Evolutionary conservation across 1,139 yeast genomes (phyloP), one percentile per base, ranked within the genome.

Genomic region (Suhomyces bribrorum): DNA sequence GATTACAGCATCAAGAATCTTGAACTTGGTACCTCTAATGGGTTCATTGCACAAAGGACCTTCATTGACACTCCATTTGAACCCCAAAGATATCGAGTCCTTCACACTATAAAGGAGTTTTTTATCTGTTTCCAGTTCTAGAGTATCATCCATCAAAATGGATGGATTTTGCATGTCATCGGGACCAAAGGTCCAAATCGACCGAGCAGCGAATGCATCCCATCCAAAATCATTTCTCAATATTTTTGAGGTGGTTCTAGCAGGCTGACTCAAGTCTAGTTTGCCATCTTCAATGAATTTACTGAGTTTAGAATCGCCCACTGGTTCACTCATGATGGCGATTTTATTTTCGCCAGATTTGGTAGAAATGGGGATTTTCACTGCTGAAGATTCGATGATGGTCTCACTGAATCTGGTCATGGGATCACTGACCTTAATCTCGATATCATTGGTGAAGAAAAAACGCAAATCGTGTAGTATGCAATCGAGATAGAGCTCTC

Each of bases 41-140:
- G 87, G 84, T 55, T 89, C 97, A 44, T 86, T 95, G 47, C 95
- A 82, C 18, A 94, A 64, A 0, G 98, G 98, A 0, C 98, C 98
- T 52, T 88, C 96, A 40, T 80, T 71, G 0, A 79, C 72, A 7
- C 86, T 83, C 95, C 96, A 87, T 51, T 77, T 75, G 61, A 90
- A 92, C 0, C 97, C 98, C 47, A 82, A 81, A 5, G 69, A 62
- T 0, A 92, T 71, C 1, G 80, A 66, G 5, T 76, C 79, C 45
- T 78, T 81, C 16, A 75, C 67, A 1, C 68, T 43, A 3, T 54
- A 48, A 15, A 88, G 56, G n/a, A 68, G 43, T 13, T 62, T 61
- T 52, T 80, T 79, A 52, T 86, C 86, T 1, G 82, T 82, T 44
- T 85, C 92, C 15, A 72, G 77, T 5, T 86, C 81, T 2, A 90